A percentile compares a stretch with the other conserved stretches of the same genome.
phyloP scores from a whole-genome alignment of 2,329 filamentous ascomycete species.

The Colletotrichum sp. region DNA sequence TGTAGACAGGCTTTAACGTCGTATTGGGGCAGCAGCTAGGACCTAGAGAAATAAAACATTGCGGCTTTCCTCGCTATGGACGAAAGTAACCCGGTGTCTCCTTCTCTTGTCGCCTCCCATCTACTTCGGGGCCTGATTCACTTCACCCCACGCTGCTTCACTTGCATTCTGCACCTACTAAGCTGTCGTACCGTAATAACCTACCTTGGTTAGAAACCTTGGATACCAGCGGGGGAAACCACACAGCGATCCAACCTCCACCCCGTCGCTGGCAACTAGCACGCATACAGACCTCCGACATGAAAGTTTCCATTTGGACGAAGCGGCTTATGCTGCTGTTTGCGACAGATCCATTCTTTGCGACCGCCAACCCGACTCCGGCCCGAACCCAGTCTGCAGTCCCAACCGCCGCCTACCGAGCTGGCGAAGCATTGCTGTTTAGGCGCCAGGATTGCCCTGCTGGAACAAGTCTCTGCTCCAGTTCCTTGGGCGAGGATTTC shows the following conservation, averaged over 20 bases:
- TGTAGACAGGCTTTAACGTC: neutral
- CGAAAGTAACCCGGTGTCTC: neutral
- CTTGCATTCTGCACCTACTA: neutral
- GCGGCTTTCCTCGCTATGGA: neutral
- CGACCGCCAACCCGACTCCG: neutral
- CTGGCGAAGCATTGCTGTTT: neutral
- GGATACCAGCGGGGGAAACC: neutral
- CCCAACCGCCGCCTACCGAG: neutral
- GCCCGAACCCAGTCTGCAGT: neutral
- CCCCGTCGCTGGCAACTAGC: neutral
- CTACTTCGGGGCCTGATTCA: neutral
- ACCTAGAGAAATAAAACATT: neutral
- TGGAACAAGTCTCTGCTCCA: slow-evolving; percentile 56
- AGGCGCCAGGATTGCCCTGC: slow-evolving; percentile 44
- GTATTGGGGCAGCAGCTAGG: neutral
- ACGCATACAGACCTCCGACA: neutral
- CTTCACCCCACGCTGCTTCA: neutral
- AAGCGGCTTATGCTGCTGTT: neutral
- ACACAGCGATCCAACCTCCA: neutral
- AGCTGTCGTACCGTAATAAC: neutral
- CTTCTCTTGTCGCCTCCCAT: neutral
- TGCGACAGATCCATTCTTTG: neutral
- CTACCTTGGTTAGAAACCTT: neutral
- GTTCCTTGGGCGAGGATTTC: slow-evolving; percentile 50
- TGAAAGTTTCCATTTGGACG: slow-evolving; percentile 2